Evolutionary conservation across 371 early-diverging fungal genomes (phyloP), one percentile per base, ranked within the genome.

Genomic region (Mortierella sp.): DNA sequence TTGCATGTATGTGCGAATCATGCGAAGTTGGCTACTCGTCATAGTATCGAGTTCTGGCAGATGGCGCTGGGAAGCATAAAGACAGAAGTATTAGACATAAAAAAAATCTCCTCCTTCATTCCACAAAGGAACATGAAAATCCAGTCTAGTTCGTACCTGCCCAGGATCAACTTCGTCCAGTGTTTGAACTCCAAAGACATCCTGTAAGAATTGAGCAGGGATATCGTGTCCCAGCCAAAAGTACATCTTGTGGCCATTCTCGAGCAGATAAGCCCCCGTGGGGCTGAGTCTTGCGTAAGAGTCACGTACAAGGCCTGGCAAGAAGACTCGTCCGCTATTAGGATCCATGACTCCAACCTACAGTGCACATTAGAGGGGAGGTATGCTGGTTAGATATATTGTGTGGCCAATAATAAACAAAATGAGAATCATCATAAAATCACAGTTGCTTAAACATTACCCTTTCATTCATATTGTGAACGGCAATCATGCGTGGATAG

Each of bases 201-300:
- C 86, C 64, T 86, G 81, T 64, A 98, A 67, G 63, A 94, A 89
- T 32, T 87, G 85, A 1, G 86, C 39, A 1, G 94, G 70, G 3
- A 91, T 68, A 47, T 93, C 89, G 20, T 90, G 88, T 5, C 98
- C 98, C n/a, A 99, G 68, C 97, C 97, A 99, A 14, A 97, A 83
- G 59, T 85, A 91, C 83, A 97, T 83, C 66, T 86, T 84, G 30
- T 91, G 90, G 0, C 96, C 95, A 69, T 96, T 96, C 80, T 97
- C 97, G 86, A 94, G 74, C 54, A 95, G 72, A 77, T 96, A 97
- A 0, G 92, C 90, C 4, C 96, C 97, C 10, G 80, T 71, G 0
- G 90, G 78, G 22, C 91, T 89, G 47, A 98, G 83, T 37, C 94
- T 88, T 52, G 92, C 89, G 70, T 92, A 93, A 0, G 97, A 96